A percentile compares a stretch with the other conserved stretches of the same genome.
Evolutionary conservation across 2,329 filamentous ascomycete species (phyloP).

Genomic region (Pestalotiopsis sp.): DNA sequence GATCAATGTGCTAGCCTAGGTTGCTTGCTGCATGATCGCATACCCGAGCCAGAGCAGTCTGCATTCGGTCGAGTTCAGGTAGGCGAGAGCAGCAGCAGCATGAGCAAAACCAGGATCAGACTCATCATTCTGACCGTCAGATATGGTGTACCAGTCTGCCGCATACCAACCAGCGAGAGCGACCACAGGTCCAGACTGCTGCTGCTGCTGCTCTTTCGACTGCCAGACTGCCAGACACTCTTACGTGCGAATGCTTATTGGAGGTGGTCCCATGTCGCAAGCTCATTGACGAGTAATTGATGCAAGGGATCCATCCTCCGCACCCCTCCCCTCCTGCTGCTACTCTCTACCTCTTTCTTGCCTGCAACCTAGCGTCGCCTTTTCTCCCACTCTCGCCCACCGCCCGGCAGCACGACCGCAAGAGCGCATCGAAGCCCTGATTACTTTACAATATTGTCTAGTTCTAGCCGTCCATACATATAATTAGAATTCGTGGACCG

Average conservation of each 20-base stretch:
- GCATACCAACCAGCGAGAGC: neutral
- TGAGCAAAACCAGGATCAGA: too few species aligned
- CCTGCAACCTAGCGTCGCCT: neutral
- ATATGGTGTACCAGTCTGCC: too few species aligned
- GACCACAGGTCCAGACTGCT: neutral
- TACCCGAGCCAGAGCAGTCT: neutral
- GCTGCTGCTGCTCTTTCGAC: neutral
- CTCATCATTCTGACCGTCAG: neutral
- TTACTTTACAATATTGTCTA: too few species aligned
- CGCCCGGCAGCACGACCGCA: neutral
- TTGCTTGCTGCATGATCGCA: neutral
- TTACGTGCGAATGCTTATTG: constrained; percentile 7
- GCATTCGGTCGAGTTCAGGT: neutral
- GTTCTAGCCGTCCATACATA: too few species aligned
- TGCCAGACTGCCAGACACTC: neutral
- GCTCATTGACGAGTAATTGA: neutral
- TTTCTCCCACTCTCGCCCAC: neutral
- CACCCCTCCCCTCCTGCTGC: neutral
- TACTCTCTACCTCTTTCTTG: neutral
- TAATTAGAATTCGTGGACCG: too few species aligned
- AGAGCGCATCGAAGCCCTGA: too few species aligned
- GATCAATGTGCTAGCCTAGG: neutral
- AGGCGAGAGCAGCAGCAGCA: neutral
- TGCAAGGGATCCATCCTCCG: neutral
- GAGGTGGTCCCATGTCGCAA: neutral